Conservation (phyloP, 768 basidiomycete genomes). For the Hygrocybe punicea region DNA sequence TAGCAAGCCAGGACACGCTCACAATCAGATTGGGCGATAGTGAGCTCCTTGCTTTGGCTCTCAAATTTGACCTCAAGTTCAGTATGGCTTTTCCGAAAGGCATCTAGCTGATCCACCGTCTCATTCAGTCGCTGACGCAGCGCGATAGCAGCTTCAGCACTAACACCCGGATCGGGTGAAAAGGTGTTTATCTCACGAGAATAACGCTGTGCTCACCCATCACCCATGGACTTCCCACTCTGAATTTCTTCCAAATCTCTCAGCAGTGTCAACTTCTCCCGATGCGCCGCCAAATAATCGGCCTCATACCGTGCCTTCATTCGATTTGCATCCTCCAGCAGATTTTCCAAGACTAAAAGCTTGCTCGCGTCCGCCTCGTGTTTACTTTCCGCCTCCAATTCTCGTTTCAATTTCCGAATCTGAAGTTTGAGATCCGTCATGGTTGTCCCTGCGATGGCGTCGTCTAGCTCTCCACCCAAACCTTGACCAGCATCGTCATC, state of each 20-base stretch:
- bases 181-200: constrained; percentile 3
- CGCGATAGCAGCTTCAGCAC: constrained; percentile 84
- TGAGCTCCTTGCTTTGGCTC: constrained; percentile 61
- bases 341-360: constrained; percentile 82
- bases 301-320: constrained; percentile 87
- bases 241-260: constrained; percentile 85
- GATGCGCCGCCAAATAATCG: constrained; percentile 81
- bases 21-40: constrained; percentile 84
- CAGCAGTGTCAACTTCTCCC: constrained; percentile 76
- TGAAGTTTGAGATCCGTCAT: constrained; percentile 92
- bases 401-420: constrained; percentile 74
- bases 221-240: constrained; percentile 77
- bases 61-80: constrained; percentile 72
- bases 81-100: constrained; percentile 60
- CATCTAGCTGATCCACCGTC: constrained; percentile 76
- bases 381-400: constrained; percentile 70
- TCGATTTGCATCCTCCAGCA: constrained; percentile 86
- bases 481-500: constrained; percentile 47
- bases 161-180: constrained; percentile 26
- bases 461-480: constrained; percentile 82
- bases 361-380: constrained; percentile 75
- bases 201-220: constrained; percentile 54
- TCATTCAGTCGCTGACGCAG: constrained; percentile 85
- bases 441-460: constrained; percentile 76
- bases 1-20: constrained; percentile 26